Percentiles rank a stretch among this genome's conserved stretches.
Conservation (phyloP, 2,329 filamentous ascomycete genomes). For the Xylaria sp. region DNA sequence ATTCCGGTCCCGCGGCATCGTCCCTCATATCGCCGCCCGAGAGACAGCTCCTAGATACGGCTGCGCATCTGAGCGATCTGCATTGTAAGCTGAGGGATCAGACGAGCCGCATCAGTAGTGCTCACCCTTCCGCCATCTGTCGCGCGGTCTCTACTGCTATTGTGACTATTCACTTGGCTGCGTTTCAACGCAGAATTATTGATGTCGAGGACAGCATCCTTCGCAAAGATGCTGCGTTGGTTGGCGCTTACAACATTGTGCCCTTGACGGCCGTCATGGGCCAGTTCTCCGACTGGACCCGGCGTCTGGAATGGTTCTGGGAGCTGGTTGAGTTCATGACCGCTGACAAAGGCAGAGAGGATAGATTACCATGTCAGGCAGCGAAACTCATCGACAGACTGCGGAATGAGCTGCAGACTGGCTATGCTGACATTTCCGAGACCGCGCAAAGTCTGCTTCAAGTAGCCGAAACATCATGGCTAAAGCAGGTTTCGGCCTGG, state of each 20-base stretch:
- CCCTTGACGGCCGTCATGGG: constrained; percentile 85
- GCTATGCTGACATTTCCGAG: constrained; percentile 86
- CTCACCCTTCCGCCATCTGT: constrained; percentile 84
- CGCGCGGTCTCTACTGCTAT: constrained; percentile 87
- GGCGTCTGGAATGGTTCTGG: constrained; percentile 88
- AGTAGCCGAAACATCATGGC: constrained; percentile 88
- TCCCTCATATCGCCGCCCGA: constrained; percentile 79
- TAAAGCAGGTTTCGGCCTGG: constrained; percentile 91
- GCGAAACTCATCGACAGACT: constrained; percentile 82
- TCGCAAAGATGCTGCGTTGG: constrained; percentile 77
- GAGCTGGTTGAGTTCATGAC: constrained; percentile 76
- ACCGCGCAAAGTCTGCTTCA: constrained; percentile 78
- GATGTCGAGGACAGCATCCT: constrained; percentile 85
- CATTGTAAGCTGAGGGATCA: constrained; percentile 78
- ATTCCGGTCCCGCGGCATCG: constrained; percentile 58
- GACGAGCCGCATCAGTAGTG: constrained; percentile 73
- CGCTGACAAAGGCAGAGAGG: constrained; percentile 50
- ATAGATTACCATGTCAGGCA: constrained; percentile 66
- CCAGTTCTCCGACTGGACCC: constrained; percentile 88
- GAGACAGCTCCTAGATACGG: constrained; percentile 79
- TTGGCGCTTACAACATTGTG: constrained; percentile 93
- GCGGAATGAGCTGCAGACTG: constrained; percentile 81
- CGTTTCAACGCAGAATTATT: constrained; percentile 85
- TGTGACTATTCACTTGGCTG: constrained; percentile 76
- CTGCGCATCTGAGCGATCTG: constrained; percentile 80